Conservation (phyloP, 2,329 filamentous ascomycete genomes). For the Colletotrichum costaricense region DNA sequence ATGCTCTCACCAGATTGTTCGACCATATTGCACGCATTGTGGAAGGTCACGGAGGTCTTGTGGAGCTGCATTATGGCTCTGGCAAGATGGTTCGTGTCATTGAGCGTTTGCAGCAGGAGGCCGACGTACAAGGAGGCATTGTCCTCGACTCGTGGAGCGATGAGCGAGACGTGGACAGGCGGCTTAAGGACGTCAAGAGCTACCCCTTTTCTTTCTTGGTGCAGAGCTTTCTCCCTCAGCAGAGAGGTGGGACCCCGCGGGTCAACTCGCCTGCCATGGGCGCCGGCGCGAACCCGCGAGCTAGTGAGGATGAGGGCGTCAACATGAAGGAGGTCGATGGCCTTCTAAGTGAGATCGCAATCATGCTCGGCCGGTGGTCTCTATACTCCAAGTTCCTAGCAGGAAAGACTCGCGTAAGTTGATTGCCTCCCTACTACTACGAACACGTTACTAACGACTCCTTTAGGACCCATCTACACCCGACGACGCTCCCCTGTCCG, state of each 20-base stretch:
- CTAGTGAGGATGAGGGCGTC: conserved; percentile 89
- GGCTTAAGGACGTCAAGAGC: conserved; percentile 93
- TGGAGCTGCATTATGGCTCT: conserved; percentile 92
- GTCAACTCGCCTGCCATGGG: conserved; percentile 81
- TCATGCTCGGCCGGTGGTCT: conserved; percentile 95
- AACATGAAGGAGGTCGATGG: conserved; percentile 97
- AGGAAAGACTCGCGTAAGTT: conserved; percentile 82
- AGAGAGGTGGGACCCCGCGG: conserved; percentile 73
- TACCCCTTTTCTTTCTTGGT: conserved; percentile 98
- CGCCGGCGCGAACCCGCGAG: conserved; percentile 62
- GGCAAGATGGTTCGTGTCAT: conserved; percentile 97
- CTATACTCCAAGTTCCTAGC: conserved; percentile 91
- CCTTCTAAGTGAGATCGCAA: conserved; percentile 85
- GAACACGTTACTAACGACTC: conserved; percentile 40
- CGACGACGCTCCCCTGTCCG: conserved; percentile 66
- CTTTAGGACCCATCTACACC: conserved; percentile 61
- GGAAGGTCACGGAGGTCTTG: conserved; percentile 88
- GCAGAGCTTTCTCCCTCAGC: conserved; percentile 86
- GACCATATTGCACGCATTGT: conserved; percentile 98
- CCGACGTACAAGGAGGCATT: conserved; percentile 95
- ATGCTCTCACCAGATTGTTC: conserved; percentile 89
- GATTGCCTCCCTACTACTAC: background rate
- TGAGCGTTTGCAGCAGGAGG: conserved; percentile 91
- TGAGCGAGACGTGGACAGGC: conserved; percentile 84
- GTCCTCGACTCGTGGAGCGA: conserved; percentile 96